Evolutionary conservation across 495 filamentous ascomycete species (phyloP), one percentile per base, ranked within the genome.

Genomic region (Neurospora sp.): DNA sequence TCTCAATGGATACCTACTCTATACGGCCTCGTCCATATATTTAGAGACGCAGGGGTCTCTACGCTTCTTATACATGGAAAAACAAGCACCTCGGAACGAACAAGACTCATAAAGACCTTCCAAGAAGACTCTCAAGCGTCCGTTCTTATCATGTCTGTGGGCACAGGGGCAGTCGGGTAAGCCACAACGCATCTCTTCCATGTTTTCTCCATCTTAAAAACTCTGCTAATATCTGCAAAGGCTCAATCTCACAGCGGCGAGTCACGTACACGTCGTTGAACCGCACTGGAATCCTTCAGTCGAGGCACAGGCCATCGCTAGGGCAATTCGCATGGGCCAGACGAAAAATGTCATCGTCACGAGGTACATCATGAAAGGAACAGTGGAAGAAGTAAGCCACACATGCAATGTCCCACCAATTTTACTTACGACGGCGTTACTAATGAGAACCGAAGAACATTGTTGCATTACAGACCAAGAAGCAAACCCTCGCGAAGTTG

Each of bases 231-330:
- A 35, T 7, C 20, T n/a, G 27, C 11, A 7, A 46, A 87, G 86
- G 12, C 70, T 88, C 2, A 88, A 86, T 70, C 81, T 89, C 39
- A 82, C 84, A 3, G 75, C 79, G 0, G 86, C 85, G 0, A 85
- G 80, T 65, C 79, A 77, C 20, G 82, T 89, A 3, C 81, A 83
- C 73, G 79, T 88, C 20, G 75, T 88, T 10, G 86, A 89, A 59
- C 86, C 83, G 8, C 84, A 88, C 73, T 89, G 86, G 87, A 88
- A 88, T 53, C 87, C 87, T 0, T 81, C 80, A 39, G 81, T 88
- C 1, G 87, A 89, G 73, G 80, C 81, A 22, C 87, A 89, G 72
- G 87, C 87, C 3, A 80, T 88, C 42, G 82, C 78, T 3, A 77
- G 86, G 39, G 82, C 81, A 14, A 22, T 85, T 14, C 77, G 87